phyloP scores from a whole-genome alignment of 1,284 basidiomycete species.

The Xanthoconium separans region DNA sequence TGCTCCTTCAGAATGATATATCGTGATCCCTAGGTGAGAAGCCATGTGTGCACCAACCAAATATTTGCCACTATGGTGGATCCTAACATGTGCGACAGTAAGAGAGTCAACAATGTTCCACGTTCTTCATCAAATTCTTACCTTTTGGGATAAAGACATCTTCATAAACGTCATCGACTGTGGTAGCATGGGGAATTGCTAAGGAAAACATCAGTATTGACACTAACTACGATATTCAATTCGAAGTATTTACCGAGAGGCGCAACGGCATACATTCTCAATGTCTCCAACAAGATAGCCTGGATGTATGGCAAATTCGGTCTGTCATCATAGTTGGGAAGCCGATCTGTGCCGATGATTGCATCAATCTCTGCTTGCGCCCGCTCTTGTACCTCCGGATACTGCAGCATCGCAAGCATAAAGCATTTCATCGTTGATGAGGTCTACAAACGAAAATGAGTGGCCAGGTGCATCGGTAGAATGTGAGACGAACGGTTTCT shows the following conservation, averaged over 20 bases:
- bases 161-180: conserved; percentile 41
- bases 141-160: conserved; percentile 45
- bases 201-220: not conserved
- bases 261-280: conserved; percentile 48
- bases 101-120: not conserved
- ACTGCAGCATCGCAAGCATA: conserved; percentile 47
- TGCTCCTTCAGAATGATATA: conserved; percentile 34
- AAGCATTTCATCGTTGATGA: conserved; percentile 44
- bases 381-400: conserved; percentile 43
- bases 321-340: conserved; percentile 43
- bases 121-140: not conserved
- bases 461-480: not conserved
- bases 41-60: conserved; percentile 33
- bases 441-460: conserved; percentile 32
- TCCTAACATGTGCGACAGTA: conserved; percentile 10
- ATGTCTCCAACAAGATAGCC: conserved; percentile 49
- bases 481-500: conserved; percentile 17
- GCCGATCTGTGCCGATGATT: conserved; percentile 36
- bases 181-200: conserved; percentile 45
- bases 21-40: not conserved
- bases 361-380: conserved; percentile 46
- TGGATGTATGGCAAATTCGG: conserved; percentile 42
- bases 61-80: conserved; percentile 45
- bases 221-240: not conserved
- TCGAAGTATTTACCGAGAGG: conserved; percentile 24